Base-by-base conservation (phyloP, 108 stramenopile species). In the Pseudonitzschia multistriata region DNA sequence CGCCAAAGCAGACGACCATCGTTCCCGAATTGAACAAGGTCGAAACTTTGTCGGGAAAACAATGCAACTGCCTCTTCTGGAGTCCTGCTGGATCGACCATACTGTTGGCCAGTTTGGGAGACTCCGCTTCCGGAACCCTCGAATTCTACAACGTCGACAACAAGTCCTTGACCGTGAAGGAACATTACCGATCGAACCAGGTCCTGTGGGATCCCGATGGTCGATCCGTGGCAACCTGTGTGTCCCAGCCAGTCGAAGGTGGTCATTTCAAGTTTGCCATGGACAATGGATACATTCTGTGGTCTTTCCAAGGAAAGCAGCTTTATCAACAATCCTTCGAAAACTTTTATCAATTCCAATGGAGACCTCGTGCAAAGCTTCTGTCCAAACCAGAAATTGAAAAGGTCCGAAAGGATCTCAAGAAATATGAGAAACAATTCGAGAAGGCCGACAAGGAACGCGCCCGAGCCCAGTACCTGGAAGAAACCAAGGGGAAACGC, bases 401-500 rank as follows among this genome's bases (percentile, higher is more conserved):
- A 65, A 84, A 94, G 71, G 85, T 98, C 63, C 54, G 83, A 22
- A 93, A 95, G 68, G 94, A 97, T 69, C 80, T 98, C 50, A 94
- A 94, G 35, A 97, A 97, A 82, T 99, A 99, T 75, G 98, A 99
- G 83, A 85, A 91, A 76, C 86, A 92, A 47, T 99, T 99, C 84
- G 97, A 97, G 53, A 85, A 85, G 66, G 96, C 88, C 62, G 98
- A 99, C 81, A 91, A 90, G 79, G 93, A 88, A 73, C 89, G 92
- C 56, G 82, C 90, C 68, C 79, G 84, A 17, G 85, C 74, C 24
- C 73, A 78, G 35, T 81, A 91, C 29, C 73, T 93, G 66, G 88
- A 93, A 75, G 90, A 90, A 68, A 96, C 95, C 35, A 90, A 83
- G 70, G 95, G 87, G 25, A 96, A 96, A 73, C 85, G 95, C 3